Percentiles rank a stretch among this genome's conserved stretches.
These are phyloP conservation scores for Termitomyces sp. DNA, from an alignment of 768 basidiomycete genomes.

Conservation along the genomic window DNA sequence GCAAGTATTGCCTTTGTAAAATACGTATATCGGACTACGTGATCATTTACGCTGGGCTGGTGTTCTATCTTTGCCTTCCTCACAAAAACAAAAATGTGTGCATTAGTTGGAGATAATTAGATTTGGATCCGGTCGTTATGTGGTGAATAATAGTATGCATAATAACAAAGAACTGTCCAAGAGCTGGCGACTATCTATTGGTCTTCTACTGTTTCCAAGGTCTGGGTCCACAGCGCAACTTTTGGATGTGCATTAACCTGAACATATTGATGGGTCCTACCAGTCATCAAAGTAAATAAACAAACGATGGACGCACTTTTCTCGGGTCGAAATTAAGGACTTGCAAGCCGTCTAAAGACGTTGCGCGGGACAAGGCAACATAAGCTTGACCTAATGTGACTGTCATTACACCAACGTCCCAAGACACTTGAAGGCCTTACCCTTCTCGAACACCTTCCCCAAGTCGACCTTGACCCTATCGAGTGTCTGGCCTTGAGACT, in stretches of 20 bases:
- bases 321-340: conserved; percentile 71
- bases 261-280: neutral
- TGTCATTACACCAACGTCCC: neutral
- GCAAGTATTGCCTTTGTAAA: too few relatives aligned
- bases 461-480: conserved; percentile 94
- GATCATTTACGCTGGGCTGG: neutral
- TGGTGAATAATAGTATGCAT: neutral
- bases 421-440: conserved; percentile 27
- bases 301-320: conserved; percentile 45
- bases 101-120: neutral
- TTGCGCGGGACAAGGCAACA: conserved; percentile 86
- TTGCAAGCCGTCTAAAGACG: conserved; percentile 79
- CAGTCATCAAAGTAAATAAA: neutral
- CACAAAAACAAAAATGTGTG: neutral
- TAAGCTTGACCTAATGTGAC: conserved; percentile 75
- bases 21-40: neutral
- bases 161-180: neutral
- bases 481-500: conserved; percentile 95
- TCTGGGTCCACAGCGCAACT: conserved; percentile 68
- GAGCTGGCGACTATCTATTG: conserved; percentile 1
- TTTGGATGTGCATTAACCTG: conserved; percentile 72
- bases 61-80: neutral
- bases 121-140: neutral
- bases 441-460: conserved; percentile 89
- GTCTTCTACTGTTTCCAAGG: conserved; percentile 46